Base-by-base conservation (phyloP, 139 green algal species). In the Coelastrella sp. region DNA sequence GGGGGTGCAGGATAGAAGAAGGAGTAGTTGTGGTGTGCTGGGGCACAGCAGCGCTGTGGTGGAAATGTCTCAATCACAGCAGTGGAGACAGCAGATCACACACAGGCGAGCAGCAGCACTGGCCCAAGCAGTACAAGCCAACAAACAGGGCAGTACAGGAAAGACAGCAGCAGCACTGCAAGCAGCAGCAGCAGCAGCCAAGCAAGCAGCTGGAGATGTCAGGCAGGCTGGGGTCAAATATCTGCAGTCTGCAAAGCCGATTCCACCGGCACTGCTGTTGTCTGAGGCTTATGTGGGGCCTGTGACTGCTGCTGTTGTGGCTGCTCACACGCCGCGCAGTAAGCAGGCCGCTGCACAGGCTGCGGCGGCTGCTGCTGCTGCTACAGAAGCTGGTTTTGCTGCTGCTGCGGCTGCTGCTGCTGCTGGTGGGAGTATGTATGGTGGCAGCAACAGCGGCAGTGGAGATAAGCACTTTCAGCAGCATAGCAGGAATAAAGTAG, bases 231-330 rank as follows among this genome's bases (percentile, higher is more conserved):
- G 25, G 15, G 25, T 76, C 12, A 87, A 78, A 25, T 24, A 78
- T 24, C 17, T 87, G 63, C 63, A 61, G 27, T 87, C 82, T 63
- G 82, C 63, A 19, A 59, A 35, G 7, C 57, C 24, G 7, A 25
- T 58, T 14, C 82, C 82, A 19, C 63, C 82, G 15, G 82, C 59
- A 20, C 20, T 35, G 7, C 82, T 87, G 82, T 63, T 87, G 63
- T 87, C 82, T 24, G 20, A 60, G 15, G 25, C 17, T 7, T 87
- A 87, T 87, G 82, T 87, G 25, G 82, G 82, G 6, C 82, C 82
- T 10, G 35, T 87, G 11, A 61, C 61, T 19, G 82, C 82, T 22
- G 82, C 82, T 63, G 63, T 87, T 60, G 63, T 49, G 58, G 27
- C 81, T 27, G 82, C 35, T 11, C 82, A 78, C 27, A 87, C 82